These are phyloP conservation scores for Urochloa ruziziensis DNA, from an alignment of 176 grass and related monocot genomes.

Conservation along the genomic window DNA sequence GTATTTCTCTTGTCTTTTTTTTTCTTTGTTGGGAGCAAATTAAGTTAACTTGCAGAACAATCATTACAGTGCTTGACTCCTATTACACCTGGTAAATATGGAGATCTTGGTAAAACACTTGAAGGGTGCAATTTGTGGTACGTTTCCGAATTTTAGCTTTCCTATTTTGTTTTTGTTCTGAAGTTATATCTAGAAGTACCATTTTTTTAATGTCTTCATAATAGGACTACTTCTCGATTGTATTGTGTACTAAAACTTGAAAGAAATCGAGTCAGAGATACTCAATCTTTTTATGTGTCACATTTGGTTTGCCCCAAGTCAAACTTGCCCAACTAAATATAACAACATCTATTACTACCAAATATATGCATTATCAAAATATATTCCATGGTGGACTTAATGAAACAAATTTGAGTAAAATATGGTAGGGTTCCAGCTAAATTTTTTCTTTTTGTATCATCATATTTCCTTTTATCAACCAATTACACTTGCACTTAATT, in stretches of 20 bases:
- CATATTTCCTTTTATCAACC: no score
- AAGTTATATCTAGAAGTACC: not conserved
- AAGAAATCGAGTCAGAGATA: no score
- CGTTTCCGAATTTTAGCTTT: conserved; percentile 13
- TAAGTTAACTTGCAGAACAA: not conserved
- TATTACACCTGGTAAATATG: conserved; percentile 56
- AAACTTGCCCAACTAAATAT: no score
- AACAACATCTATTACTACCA: no score
- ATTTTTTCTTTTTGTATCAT: not conserved
- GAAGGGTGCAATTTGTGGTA: conserved; percentile 84
- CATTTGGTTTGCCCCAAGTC: no score
- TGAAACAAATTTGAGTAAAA: no score
- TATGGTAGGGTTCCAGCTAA: no score
- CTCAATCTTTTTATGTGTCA: no score
- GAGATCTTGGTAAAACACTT: conserved; percentile 61
- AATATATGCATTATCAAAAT: no score
- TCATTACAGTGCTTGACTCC: conserved; percentile 61
- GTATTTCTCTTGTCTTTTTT: not conserved
- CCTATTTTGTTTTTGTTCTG: not conserved
- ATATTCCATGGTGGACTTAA: no score
- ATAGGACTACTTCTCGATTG: not conserved
- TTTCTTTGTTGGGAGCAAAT: not conserved
- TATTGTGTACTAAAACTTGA: not conserved
- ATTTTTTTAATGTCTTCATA: not conserved
- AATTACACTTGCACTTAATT: not conserved